Evolutionary conservation across 176 grass and related monocot genomes (phyloP), one percentile per base, ranked within the genome.

Genomic region (Eleusine indica): DNA sequence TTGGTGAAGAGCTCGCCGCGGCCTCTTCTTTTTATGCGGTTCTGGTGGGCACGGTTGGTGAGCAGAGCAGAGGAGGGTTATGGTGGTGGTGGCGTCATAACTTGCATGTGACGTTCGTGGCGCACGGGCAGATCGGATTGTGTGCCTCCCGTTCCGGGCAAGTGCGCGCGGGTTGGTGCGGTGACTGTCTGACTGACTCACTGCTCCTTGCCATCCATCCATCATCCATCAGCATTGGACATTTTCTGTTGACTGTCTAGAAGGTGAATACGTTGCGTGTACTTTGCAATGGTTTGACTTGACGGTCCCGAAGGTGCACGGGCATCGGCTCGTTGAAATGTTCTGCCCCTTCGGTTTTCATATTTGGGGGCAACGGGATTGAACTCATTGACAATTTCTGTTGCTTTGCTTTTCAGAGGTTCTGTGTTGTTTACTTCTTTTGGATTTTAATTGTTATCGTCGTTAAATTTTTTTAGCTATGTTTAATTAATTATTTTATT

Each of bases 101-200:
- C 37, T 15, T 29, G 70, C 4, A 41, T 25, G 8, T 22, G 58
- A 5, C 37, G 19, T 6, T n/a, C 16, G 70, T 49, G 57, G 84
- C 75, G 75, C 75, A 63, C 54, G 75, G 38, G 13, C 47, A 47
- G 77, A 68, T 56, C 17, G 18, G 41, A 15, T 12, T 62, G 66
- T 4, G 22, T 19, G 49, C 38, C 41, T 42, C 69, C 10, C 41
- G 69, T 74, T 39, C 42, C 11, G 29, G 29, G 28, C 9, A 65
- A 64, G 70, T 51, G 80, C 80, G 42, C 73, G 6, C 4, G 0
- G 52, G 51, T 70, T 69, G 76, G 65, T 54, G 64, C 13, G 54
- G 0, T 42, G 32, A 11, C 29, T 7, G 3, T 47, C 44, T 47
- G 25, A 21, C 56, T 17, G 14, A 17, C 14, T 3, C 10, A 21